Evolutionary conservation across 2,329 filamentous ascomycete species (phyloP), one percentile per base, ranked within the genome.

Genomic region (Aspergillus sp.): DNA sequence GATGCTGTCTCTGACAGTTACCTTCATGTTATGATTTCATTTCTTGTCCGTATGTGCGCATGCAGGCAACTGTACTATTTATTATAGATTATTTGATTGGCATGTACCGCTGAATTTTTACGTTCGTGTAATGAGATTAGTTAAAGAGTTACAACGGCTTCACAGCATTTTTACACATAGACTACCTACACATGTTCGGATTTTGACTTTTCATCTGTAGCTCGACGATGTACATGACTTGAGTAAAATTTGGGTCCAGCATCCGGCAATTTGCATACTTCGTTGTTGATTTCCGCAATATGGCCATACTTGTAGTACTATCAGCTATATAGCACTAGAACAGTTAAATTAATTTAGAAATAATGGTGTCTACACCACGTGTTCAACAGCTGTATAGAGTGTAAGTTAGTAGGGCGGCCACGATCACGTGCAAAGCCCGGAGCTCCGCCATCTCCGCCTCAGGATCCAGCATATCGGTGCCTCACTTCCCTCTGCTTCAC

Each of bases 11-110:
- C 8, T 19, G 12, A 19, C 32, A 45, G 38, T 41, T 36, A 36
- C 12, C 45, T 21, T 23, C 23, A 47, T 47, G 53, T 55, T 55
- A 32, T 55, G 50, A 53, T 52, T 53, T 38, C 5, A 17, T 7
- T 53, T 38, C 30, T 53, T 36, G 12, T 57, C 32, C 6, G 47
- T 50, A n/a, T 49, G 5, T 5, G 15, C 30, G n/a, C 21, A 49
- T 49, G 12, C 47, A 28, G 47, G 1, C n/a, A 8, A 50, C 47
- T 30, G 47, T 53, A 53, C 50, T 30, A 39, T 23, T 39, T 13
- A 21, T 23, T 15, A 39, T 53, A 53, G 32, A 38, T 53, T 39
- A 53, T 32, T 53, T 15, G 30, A 13, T 13, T 39, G 32, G 47
- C 30, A 52, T 38, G 10, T 52, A 38, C 3, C 9, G 41, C n/a